Evolutionary conservation across 495 filamentous ascomycete genomes (phyloP), one percentile per base, ranked within the genome.

Genomic region (Penicillium maclennaniae): DNA sequence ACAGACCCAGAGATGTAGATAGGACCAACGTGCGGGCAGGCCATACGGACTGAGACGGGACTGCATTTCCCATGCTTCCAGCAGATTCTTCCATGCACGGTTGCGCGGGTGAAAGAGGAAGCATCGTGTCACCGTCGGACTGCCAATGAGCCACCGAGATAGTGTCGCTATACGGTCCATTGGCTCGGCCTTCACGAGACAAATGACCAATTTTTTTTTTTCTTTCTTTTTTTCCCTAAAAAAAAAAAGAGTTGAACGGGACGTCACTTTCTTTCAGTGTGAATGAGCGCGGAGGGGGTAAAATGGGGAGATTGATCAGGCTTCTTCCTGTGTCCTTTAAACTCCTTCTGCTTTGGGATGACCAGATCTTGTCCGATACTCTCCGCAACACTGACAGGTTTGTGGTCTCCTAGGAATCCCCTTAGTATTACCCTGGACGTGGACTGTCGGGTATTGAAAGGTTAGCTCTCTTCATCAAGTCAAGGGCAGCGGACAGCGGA

Each of bases 41-140:
- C 60, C 63, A 59, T 57, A 56, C 55, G 55, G 60, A 61, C 60
- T 46, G 58, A 52, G 58, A 63, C 58, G 55, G 55, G 47, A 66
- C 49, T 54, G 58, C 58, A 62, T 51, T 45, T 53, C 51, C 45
- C 56, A 49, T 47, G 49, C 42, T 47, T 56, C 52, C 39, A 60
- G 34, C 49, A 54, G 51, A 58, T 48, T 55, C 47, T 43, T 58
- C 51, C 23, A 60, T 54, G 54, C 49, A 60, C 46, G 51, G 56
- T 58, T 66, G 57, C 16, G 57, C 47, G 52, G 51, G 56, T 31
- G 51, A 54, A 53, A 38, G 52, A 53, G 52, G 42, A 45, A 50
- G 47, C 44, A 53, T 50, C 23, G 63, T 66, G 60, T 61, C 19
- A 66, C 63, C 60, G 44, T 63, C 23, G 20, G 28, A 26, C 54